Conservation (phyloP, 2,329 filamentous ascomycete species). For the Claviceps digitariae region DNA sequence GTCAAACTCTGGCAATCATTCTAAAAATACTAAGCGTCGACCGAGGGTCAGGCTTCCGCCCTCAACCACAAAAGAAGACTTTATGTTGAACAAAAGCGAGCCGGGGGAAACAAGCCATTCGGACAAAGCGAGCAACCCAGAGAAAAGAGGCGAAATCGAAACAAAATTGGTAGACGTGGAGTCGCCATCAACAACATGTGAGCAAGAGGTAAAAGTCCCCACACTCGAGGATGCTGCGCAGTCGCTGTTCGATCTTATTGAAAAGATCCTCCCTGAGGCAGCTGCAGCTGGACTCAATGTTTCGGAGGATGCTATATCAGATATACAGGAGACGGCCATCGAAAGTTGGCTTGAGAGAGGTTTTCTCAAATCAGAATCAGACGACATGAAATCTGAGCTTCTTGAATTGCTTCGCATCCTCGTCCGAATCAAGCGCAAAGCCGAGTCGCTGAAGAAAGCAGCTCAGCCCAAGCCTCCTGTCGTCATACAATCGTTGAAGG, state of each 20-base stretch:
- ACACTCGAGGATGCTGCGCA: conserved; percentile 8
- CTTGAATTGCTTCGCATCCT: conserved; percentile 12
- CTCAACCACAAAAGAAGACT: neutral
- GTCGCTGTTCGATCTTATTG: conserved; percentile 7
- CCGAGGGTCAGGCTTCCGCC: neutral
- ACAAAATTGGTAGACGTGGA: conserved; percentile 5
- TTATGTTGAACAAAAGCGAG: neutral
- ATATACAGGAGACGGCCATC: conserved; percentile 14
- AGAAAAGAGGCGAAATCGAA: neutral
- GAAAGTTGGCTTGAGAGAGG: conserved; percentile 14
- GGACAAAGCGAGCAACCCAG: neutral
- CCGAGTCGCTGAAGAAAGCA: conserved; percentile 6
- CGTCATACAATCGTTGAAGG: neutral
- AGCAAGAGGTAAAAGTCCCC: neutral
- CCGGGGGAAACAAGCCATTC: no score
- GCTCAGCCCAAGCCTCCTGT: neutral
- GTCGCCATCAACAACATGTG: neutral
- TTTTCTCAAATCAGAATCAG: conserved; percentile 11
- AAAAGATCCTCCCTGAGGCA: conserved; percentile 9
- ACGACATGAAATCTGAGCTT: conserved; percentile 12
- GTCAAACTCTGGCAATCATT: neutral
- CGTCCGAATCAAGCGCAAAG: conserved; percentile 11
- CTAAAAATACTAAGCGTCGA: neutral
- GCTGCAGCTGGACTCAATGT: conserved; percentile 4
- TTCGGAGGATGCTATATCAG: conserved; percentile 7